Percentiles rank a stretch among this genome's conserved stretches.
Conservation (phyloP, 2,329 filamentous ascomycete genomes). For the Emmonsiellopsis sp. region DNA sequence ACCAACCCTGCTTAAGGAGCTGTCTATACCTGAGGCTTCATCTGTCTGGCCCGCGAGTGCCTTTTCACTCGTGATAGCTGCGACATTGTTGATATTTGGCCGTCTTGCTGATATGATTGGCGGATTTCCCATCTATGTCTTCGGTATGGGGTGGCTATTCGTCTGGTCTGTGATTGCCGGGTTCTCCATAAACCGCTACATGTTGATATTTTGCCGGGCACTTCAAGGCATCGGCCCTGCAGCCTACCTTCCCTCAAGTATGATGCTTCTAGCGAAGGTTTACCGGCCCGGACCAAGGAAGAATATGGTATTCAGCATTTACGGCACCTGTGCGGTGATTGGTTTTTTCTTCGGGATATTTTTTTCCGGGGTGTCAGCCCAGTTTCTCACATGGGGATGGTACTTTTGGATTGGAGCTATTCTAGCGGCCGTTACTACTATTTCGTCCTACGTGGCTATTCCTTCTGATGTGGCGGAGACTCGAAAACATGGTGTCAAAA, state of each 20-base stretch:
- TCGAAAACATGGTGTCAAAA: conserved; percentile 37
- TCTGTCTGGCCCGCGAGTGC: conserved; percentile 45
- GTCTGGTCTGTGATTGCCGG: conserved; percentile 61
- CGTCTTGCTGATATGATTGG: conserved; percentile 53
- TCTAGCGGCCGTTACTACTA: conserved; percentile 37
- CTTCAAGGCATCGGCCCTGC: conserved; percentile 65
- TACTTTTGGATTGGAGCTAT: conserved; percentile 60
- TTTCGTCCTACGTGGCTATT: conserved; percentile 39
- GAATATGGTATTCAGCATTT: conserved; percentile 55
- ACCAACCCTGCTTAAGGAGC: conserved; percentile 51
- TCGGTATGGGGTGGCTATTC: conserved; percentile 53
- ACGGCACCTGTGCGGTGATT: conserved; percentile 44
- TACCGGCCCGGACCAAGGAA: conserved; percentile 61
- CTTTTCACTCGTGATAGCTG: conserved; percentile 41
- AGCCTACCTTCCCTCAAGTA: conserved; percentile 59
- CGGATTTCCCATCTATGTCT: conserved; percentile 53
- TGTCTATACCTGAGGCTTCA: conserved; percentile 59
- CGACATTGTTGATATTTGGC: conserved; percentile 46
- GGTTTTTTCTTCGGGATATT: conserved; percentile 51
- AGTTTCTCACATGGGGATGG: conserved; percentile 52
- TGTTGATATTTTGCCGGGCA: conserved; percentile 65
- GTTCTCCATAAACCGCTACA: conserved; percentile 56
- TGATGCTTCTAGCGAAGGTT: conserved; percentile 55
- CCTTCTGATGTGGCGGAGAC: conserved; percentile 37
- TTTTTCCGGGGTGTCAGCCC: conserved; percentile 49